Percentiles rank a stretch among this genome's conserved stretches.
Evolutionary conservation across 2,329 filamentous ascomycete species (phyloP).

Genomic region (Phialophora chinensis): DNA sequence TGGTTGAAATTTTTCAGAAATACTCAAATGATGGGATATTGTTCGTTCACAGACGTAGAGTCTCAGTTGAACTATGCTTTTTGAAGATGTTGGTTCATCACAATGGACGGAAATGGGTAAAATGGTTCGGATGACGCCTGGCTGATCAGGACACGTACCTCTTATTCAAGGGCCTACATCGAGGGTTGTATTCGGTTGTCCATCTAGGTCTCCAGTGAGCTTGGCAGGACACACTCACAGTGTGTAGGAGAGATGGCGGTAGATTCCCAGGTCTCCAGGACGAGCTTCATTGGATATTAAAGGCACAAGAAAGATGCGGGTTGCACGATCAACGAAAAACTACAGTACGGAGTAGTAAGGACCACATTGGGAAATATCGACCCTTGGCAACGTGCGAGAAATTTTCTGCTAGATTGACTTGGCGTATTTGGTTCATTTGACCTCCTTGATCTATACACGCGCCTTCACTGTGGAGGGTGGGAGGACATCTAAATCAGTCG

Average conservation of each 20-base stretch:
- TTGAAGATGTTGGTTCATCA: constrained; percentile 48
- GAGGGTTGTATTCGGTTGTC: not conserved
- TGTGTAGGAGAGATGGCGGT: not conserved
- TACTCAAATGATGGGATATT: constrained; percentile 39
- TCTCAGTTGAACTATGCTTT: constrained; percentile 54
- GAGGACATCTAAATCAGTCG: no score
- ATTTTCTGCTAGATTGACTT: no score
- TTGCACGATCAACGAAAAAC: no score
- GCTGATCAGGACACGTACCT: constrained; percentile 10
- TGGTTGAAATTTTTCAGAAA: constrained; percentile 16
- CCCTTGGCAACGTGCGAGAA: no score
- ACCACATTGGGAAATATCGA: no score
- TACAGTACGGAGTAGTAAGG: no score
- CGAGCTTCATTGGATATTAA: no score
- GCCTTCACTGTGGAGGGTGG: no score
- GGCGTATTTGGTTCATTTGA: no score
- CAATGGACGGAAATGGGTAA: not conserved
- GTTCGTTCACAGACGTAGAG: constrained; percentile 50
- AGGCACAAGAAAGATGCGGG: no score
- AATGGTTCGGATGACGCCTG: not conserved
- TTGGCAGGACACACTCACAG: not conserved
- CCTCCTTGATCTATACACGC: no score
- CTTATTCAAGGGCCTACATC: not conserved
- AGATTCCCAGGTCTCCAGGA: not conserved
- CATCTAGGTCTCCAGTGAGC: not conserved